Evolutionary conservation across 2,329 filamentous ascomycete species (phyloP).

Genomic region (Daldinia sp.): DNA sequence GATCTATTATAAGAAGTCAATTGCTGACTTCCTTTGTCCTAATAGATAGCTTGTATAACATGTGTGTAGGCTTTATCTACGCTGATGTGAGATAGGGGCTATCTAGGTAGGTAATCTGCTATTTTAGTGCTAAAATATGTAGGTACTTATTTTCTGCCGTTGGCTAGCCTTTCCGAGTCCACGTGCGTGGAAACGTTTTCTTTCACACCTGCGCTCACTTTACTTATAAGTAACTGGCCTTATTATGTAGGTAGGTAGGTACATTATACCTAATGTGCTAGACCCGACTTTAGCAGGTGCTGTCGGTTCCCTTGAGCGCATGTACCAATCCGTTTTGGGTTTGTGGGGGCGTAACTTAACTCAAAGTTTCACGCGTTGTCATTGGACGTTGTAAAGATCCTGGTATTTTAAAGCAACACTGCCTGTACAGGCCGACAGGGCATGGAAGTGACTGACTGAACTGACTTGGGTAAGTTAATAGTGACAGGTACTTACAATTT

Average conservation of each 20-base stretch:
- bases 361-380: slow-evolving; percentile 19
- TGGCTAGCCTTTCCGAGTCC: not conserved
- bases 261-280: not conserved
- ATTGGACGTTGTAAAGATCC: slow-evolving; percentile 28
- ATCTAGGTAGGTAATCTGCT: not conserved
- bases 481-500: slow-evolving; percentile 12
- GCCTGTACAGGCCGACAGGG: not conserved
- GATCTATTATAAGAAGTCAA: not conserved
- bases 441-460: no score
- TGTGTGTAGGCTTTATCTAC: no score
- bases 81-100: slow-evolving; percentile 1
- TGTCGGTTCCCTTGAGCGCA: slow-evolving; percentile 8
- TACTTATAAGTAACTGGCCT: not conserved
- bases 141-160: slow-evolving; percentile 1
- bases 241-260: not conserved
- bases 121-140: not conserved
- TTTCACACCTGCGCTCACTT: slow-evolving; percentile 15
- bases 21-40: not conserved
- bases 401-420: slow-evolving; percentile 11
- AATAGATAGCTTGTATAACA: not conserved
- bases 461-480: not conserved
- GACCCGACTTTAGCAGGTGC: not conserved
- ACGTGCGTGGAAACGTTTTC: slow-evolving; percentile 12
- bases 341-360: slow-evolving; percentile 34
- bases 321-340: slow-evolving; percentile 24